A percentile compares a stretch with the other conserved stretches of the same genome.
Conservation (phyloP, 2,329 filamentous ascomycete genomes). For the Phaeoacremonium minimum region DNA sequence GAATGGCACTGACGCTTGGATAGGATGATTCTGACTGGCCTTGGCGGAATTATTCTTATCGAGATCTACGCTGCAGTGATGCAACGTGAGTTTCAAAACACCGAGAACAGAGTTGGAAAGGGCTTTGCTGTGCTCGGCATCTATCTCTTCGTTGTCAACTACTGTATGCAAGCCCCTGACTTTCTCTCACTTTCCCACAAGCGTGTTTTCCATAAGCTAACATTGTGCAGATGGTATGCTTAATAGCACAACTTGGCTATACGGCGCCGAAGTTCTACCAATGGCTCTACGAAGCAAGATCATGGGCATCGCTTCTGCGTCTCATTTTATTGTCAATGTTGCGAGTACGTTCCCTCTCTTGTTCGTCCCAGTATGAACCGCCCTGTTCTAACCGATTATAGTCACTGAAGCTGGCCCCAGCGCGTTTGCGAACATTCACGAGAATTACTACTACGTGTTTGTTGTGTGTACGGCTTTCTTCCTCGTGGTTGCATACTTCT, state of each 20-base stretch:
- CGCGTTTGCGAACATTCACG: conserved; percentile 49
- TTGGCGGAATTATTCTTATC: conserved; percentile 46
- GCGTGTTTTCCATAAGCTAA: neutral
- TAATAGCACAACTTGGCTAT: conserved; percentile 50
- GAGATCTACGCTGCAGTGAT: conserved; percentile 57
- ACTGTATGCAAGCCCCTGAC: too few species aligned
- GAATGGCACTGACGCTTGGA: neutral
- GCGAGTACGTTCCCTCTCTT: conserved; percentile 11
- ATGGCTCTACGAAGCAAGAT: conserved; percentile 48
- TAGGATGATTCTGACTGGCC: conserved; percentile 51
- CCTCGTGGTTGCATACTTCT: conserved; percentile 46
- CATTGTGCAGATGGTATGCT: conserved; percentile 38
- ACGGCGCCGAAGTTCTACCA: conserved; percentile 51
- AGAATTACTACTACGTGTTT: conserved; percentile 61
- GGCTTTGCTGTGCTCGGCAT: conserved; percentile 57
- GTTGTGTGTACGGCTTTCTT: conserved; percentile 48
- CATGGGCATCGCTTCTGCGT: conserved; percentile 49
- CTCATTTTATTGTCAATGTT: conserved; percentile 52
- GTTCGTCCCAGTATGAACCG: neutral
- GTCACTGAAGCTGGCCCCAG: conserved; percentile 50
- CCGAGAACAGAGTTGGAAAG: conserved; percentile 49
- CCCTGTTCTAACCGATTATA: conserved; percentile 16
- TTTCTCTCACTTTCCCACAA: too few species aligned
- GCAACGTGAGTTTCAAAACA: conserved; percentile 52
- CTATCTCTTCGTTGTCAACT: conserved; percentile 52